Percentiles rank a stretch among this genome's conserved stretches.
phyloP scores from a whole-genome alignment of 2,329 filamentous ascomycete genomes.

The Trichoderma sp. region DNA sequence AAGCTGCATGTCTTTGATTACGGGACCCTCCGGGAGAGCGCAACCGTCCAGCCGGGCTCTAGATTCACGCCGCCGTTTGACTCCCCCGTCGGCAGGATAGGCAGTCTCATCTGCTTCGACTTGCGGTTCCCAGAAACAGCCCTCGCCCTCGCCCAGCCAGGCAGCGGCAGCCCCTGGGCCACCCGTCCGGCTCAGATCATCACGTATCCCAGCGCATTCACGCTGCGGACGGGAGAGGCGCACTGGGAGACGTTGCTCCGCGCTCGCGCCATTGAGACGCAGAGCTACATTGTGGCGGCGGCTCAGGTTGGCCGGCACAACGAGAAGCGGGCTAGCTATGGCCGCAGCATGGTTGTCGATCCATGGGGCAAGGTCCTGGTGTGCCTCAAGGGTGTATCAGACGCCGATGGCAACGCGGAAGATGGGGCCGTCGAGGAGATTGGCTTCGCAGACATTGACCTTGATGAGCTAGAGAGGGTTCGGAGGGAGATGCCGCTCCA shows the following conservation, averaged over 20 bases:
- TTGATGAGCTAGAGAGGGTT: slow-evolving; percentile 45
- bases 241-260: slow-evolving; percentile 83
- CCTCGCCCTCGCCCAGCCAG: slow-evolving; percentile 57
- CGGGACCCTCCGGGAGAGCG: slow-evolving; percentile 47
- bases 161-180: slow-evolving; percentile 31
- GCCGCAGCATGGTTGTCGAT: slow-evolving; percentile 79
- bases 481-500: slow-evolving; percentile 52
- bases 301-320: slow-evolving; percentile 75
- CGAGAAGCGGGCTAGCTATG: slow-evolving; percentile 75
- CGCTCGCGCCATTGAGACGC: slow-evolving; percentile 82
- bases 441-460: slow-evolving; percentile 55
- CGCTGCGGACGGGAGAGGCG: slow-evolving; percentile 75
- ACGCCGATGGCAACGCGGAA: slow-evolving; percentile 38
- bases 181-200: slow-evolving; percentile 64
- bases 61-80: slow-evolving; percentile 66
- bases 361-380: slow-evolving; percentile 80
- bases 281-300: slow-evolving; percentile 82
- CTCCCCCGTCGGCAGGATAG: slow-evolving; percentile 72
- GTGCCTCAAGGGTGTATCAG: slow-evolving; percentile 57
- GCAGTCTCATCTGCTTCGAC: slow-evolving; percentile 86
- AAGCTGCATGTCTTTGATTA: slow-evolving; percentile 90
- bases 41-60: slow-evolving; percentile 65
- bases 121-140: slow-evolving; percentile 77
- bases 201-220: slow-evolving; percentile 88
- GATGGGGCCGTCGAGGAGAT: slow-evolving; percentile 46